Evolutionary conservation across 768 basidiomycete species (phyloP).

Genomic region (Mrakia blollopis): DNA sequence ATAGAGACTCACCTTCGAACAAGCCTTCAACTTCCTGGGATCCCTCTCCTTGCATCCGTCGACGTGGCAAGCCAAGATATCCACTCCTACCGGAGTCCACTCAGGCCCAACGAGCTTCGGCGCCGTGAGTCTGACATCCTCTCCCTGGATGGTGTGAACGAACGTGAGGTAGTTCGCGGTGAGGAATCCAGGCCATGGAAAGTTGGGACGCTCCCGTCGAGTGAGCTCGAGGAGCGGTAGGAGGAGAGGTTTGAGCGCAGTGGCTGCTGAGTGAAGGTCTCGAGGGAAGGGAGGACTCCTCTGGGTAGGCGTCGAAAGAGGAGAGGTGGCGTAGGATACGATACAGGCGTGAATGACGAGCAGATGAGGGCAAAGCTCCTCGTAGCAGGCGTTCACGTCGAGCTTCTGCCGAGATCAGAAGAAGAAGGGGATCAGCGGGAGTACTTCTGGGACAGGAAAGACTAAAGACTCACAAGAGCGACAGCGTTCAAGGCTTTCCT

Average conservation of each 20-base stretch:
- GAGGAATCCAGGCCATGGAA: too few relatives aligned
- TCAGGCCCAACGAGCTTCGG: too few relatives aligned
- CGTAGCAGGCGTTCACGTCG: not conserved
- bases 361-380: not conserved
- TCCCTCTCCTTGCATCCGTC: not conserved
- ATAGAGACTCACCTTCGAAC: not conserved
- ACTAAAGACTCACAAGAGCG: not conserved
- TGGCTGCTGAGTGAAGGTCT: too few relatives aligned
- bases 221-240: too few relatives aligned
- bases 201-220: too few relatives aligned
- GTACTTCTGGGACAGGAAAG: not conserved
- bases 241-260: too few relatives aligned
- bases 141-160: too few relatives aligned
- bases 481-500: not conserved
- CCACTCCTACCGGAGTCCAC: too few relatives aligned
- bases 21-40: not conserved
- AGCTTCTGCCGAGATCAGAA: not conserved
- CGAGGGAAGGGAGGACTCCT: not conserved
- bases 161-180: too few relatives aligned
- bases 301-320: not conserved
- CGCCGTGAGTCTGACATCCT: too few relatives aligned
- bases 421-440: not conserved
- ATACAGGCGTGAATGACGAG: not conserved
- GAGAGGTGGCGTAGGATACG: not conserved
- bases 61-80: too few relatives aligned